Evolutionary conservation across 352 stramenopile species (phyloP), one percentile per base, ranked within the genome.

Genomic region (Phytophthora idaei): DNA sequence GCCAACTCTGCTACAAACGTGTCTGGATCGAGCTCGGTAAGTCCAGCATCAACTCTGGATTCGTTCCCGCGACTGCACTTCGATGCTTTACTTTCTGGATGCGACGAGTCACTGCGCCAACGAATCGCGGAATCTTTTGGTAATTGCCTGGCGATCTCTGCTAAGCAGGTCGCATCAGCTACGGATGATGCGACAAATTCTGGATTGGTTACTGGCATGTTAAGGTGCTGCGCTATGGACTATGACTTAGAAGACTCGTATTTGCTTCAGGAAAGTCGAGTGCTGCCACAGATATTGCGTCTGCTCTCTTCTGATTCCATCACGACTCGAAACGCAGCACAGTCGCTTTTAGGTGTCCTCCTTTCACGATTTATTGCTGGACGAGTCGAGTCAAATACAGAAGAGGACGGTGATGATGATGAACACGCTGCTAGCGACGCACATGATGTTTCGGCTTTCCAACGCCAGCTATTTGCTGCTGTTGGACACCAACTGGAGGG

Each of bases 201-300:
- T 29, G 51, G 65, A 41, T 51, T 88, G 21, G 72, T 86, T 17
- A 71, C 85, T 46, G 66, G 66, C 8, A 57, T 90, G 7, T 69
- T 93, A 14, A 89, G 87, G 49, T 65, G 73, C 0, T 83, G 83
- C 12, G 80, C 74, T 25, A 74, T 93, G 14, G 87, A 94, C 46
- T 94, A 90, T 45, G 75, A 93, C n/a, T 55, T 88, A 7, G 84
- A 93, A 34, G 87, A 94, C 45, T 78, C 80, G 7, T 89, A 89
- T 50, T 69, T 94, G 8, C 64, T 94, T 1, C 71, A 90, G 12
- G 81, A 91, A 25, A 92, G 84, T 59, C 76, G 70, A 8, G 59
- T 93, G 10, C 62, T 93, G 17, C 60, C 70, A 0, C 74, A 83
- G 17, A 73, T 93, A 27, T 60, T 94, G 7, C 71, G 67, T 7